A percentile compares a stretch with the other conserved stretches of the same genome.
Conservation (phyloP, 352 stramenopile genomes). For the Saprolegnia parasitica region DNA sequence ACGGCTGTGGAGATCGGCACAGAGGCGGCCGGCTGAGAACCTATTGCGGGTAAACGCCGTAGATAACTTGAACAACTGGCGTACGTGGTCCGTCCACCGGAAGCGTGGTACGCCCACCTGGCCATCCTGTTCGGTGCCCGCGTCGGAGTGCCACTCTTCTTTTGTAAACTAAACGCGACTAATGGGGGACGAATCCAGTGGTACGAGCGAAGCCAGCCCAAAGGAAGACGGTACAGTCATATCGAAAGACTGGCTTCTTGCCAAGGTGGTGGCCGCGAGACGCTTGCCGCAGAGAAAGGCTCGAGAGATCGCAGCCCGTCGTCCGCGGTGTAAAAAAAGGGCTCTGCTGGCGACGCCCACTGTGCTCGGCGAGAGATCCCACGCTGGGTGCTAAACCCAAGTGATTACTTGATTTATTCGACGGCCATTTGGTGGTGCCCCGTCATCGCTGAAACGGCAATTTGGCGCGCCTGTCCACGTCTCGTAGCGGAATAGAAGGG, state of each 20-base stretch:
- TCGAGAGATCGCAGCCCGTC: too few relatives aligned
- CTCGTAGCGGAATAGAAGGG: too few relatives aligned
- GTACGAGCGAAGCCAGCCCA: background rate
- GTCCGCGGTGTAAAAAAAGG: too few relatives aligned
- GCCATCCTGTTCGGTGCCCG: background rate
- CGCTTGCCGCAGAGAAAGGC: too few relatives aligned
- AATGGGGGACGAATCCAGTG: background rate
- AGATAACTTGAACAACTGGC: slow-evolving; percentile 21
- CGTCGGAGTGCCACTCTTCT: slow-evolving; percentile 1
- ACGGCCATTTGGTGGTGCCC: background rate
- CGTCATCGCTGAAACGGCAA: too few relatives aligned
- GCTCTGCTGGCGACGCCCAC: too few relatives aligned
- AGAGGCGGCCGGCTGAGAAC: background rate
- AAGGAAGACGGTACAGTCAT: too few relatives aligned
- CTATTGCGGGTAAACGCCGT: background rate
- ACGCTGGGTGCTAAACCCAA: background rate
- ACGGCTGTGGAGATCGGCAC: too few relatives aligned
- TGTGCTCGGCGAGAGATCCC: too few relatives aligned
- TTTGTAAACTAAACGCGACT: slow-evolving; percentile 13
- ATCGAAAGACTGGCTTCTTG: too few relatives aligned
- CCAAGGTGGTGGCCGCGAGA: too few relatives aligned
- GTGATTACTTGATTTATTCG: background rate
- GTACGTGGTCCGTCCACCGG: background rate
- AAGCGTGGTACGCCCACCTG: slow-evolving; percentile 9
- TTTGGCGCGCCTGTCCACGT: too few relatives aligned